Conservation (phyloP, 192 early-diverging fungal genomes). For the Lobosporangium transversale region DNA sequence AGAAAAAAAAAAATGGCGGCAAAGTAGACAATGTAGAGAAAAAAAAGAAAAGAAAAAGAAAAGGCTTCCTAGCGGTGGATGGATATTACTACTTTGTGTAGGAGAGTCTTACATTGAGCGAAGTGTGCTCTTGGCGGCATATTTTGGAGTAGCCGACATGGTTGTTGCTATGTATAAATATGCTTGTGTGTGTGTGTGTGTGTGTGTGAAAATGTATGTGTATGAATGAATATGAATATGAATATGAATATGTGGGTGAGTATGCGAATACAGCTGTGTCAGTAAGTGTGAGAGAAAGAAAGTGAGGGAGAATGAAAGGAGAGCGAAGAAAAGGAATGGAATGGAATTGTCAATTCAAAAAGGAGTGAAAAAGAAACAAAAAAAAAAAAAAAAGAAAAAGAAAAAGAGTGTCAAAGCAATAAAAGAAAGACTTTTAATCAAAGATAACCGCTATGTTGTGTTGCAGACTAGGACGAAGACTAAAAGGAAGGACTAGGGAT, state of each 20-base stretch:
- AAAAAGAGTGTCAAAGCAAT: neutral
- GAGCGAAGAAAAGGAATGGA: neutral
- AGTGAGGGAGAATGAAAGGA: neutral
- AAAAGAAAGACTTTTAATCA: neutral
- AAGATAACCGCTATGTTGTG: neutral
- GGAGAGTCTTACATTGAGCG: conserved; percentile 53
- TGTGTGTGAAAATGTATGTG: neutral
- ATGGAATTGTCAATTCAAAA: neutral
- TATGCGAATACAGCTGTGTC: conserved; percentile 4
- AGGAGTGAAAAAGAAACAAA: neutral
- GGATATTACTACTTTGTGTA: conserved; percentile 2
- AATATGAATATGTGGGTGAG: conserved; percentile 1
- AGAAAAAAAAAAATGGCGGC: no score
- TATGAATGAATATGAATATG: neutral
- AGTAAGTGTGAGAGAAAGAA: conserved; percentile 17
- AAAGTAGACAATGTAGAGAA: no score
- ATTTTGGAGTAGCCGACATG: conserved; percentile 51
- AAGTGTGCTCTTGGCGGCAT: conserved; percentile 57
- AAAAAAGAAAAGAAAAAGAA: neutral
- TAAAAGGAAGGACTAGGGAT: no score
- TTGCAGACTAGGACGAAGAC: neutral
- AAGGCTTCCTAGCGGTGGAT: neutral
- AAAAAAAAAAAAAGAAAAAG: neutral
- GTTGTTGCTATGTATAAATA: neutral
- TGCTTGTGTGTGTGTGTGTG: neutral